Base-by-base conservation (phyloP, 169 alveolate species). In the Besnoitia besnoiti region DNA sequence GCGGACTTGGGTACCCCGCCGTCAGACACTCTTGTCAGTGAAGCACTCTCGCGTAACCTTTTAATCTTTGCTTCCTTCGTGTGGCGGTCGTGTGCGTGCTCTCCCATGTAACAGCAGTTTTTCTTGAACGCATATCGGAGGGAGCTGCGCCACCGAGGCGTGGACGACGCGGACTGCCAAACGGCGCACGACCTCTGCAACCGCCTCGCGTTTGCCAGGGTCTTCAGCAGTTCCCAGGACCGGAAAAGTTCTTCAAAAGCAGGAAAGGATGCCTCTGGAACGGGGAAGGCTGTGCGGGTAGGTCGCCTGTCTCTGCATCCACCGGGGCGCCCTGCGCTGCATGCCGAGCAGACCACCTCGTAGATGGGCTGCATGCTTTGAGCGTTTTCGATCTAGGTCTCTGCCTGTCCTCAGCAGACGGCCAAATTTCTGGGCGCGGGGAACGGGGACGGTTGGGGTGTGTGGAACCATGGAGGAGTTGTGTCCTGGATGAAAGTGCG, bases 81-180 rank as follows among this genome's bases (percentile, higher is more conserved):
- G n/a, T n/a, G n/a, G n/a, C n/a, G n/a, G n/a, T n/a, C n/a, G n/a
- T n/a, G n/a, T n/a, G n/a, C n/a, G n/a, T n/a, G n/a, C n/a, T n/a
- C n/a, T n/a, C n/a, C n/a, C n/a, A n/a, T n/a, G n/a, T n/a, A n/a
- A n/a, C 59, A 77, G 87, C 61, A 77, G 59, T 77, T 77, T 35
- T 40, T 77, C n/a, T 59, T 77, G 19, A 40, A 42, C 50, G 87
- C 87, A 7, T 40, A 40, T 27, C 87, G 87, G 50, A 40, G 61
- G 21, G 87, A 77, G n/a, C 87, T 77, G 50, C 87, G 59, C 8
- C 87, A 35, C n/a, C 14, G 87, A 27, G 87, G 87, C 10, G 59
- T 77, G 47, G 87, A 77, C 59, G 87, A 77, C n/a, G 61, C 10
- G 0, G 87, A 77, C 87, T 77, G 87, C 59, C 50, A 77, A n/a